Evolutionary conservation across 2,329 filamentous ascomycete genomes (phyloP).

Genomic region (Colletotrichum paranaense): DNA sequence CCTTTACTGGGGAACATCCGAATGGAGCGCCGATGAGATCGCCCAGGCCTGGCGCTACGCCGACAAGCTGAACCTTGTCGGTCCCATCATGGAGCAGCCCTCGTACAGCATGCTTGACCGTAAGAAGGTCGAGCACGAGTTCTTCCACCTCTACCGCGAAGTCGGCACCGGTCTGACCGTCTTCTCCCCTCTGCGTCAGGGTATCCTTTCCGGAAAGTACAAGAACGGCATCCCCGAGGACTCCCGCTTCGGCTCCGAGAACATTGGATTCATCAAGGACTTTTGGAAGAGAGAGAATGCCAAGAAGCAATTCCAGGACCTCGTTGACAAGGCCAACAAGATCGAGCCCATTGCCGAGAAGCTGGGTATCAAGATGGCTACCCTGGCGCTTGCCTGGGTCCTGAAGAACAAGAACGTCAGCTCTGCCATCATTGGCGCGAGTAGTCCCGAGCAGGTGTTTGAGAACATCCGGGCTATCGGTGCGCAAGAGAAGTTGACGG

Average conservation of each 20-base stretch:
- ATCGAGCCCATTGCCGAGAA: conserved; percentile 72
- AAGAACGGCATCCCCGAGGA: conserved; percentile 70
- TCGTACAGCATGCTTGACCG: conserved; percentile 73
- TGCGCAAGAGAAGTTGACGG: conserved; percentile 66
- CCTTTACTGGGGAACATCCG: conserved; percentile 78
- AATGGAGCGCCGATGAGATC: conserved; percentile 76
- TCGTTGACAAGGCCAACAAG: conserved; percentile 70
- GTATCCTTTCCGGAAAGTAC: conserved; percentile 76
- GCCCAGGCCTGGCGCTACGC: conserved; percentile 70
- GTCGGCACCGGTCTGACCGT: conserved; percentile 71
- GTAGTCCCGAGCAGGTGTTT: conserved; percentile 67
- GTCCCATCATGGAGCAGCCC: conserved; percentile 75
- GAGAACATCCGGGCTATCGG: conserved; percentile 68
- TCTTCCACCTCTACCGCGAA: conserved; percentile 68
- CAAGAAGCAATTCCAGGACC: conserved; percentile 63
- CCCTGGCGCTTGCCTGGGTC: conserved; percentile 71
- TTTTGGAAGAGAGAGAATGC: conserved; percentile 61
- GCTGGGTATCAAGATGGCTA: conserved; percentile 67
- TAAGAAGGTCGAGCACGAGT: conserved; percentile 73
- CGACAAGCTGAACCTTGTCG: conserved; percentile 69
- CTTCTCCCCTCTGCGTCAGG: conserved; percentile 68
- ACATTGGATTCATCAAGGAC: conserved; percentile 66
- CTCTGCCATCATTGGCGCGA: conserved; percentile 71
- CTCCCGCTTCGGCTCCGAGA: conserved; percentile 66
- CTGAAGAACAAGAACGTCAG: conserved; percentile 71